Base-by-base conservation (phyloP, 345 rosid species). In the Alliaria petiolata region DNA sequence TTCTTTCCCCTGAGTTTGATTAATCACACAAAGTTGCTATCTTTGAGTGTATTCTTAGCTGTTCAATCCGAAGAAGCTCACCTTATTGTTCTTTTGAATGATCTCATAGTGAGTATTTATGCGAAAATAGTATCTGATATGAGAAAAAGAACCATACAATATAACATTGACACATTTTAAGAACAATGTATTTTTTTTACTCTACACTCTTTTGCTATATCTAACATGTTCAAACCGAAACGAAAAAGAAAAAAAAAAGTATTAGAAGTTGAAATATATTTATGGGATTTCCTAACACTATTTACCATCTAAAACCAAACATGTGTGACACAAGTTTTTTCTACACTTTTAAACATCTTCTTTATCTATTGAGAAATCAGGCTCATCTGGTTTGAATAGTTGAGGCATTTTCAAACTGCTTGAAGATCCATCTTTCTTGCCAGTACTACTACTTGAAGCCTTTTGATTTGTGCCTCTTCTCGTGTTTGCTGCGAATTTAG, bases 321-420 rank as follows among this genome's bases (percentile, higher is more conserved):
- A 46, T 20, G 14, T 65, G n/a, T n/a, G n/a, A n/a, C 22, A 64
- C 17, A 35, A 22, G 25, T 22, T 0, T 13, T 34, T 7, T 35
- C 59, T 56, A 56, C 51, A 54, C 6, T 19, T 33, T 76, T 72
- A 81, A 63, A 69, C 78, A 1, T 77, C 72, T 31, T 79, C 82
- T 33, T 74, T 77, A 54, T 80, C 75, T 49, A 69, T 33, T 2
- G 80, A 82, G 79, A 82, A 95, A 82, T 95, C 85, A 67, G 86
- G 95, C 34, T 89, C 95, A 36, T 86, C 85, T 15, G 93, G 97
- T 79, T 91, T 95, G 39, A 86, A 77, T 72, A 93, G 62, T 78
- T 82, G 79, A 40, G 93, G 90, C 89, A 93, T 88, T 70, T 87
- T 79, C 62, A 86, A 80, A 82, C 90, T 85, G 60, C 53, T 74